Percentiles rank a stretch among this genome's conserved stretches.
Evolutionary conservation across 2,329 filamentous ascomycete genomes (phyloP).

Genomic region (Canariomyces notabilis): DNA sequence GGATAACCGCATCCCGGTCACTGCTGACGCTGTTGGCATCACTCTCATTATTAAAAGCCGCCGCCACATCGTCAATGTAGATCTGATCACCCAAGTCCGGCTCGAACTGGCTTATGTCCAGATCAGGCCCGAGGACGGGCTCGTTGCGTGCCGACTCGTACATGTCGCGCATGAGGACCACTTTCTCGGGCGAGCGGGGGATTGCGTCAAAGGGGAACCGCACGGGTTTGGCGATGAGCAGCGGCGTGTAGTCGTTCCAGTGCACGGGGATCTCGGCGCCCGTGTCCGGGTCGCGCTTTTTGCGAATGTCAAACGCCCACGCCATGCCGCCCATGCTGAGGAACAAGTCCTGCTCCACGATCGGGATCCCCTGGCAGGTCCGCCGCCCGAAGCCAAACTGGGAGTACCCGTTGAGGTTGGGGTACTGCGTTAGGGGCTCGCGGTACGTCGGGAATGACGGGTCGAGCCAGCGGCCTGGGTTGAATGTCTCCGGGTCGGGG

Average conservation of each 20-base stretch:
- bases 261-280: conserved; percentile 33
- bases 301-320: conserved; percentile 25
- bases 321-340: conserved; percentile 27
- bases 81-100: conserved; percentile 8
- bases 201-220: conserved; percentile 36
- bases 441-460: conserved; percentile 26
- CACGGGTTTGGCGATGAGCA: conserved; percentile 41
- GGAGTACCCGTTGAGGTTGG: conserved; percentile 31
- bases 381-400: conserved; percentile 44
- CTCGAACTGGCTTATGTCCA: conserved; percentile 10
- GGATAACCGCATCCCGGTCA: background rate
- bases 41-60: background rate
- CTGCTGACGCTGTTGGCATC: background rate
- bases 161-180: conserved; percentile 30
- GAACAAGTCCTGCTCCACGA: conserved; percentile 28
- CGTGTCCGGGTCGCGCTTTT: conserved; percentile 25
- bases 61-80: background rate
- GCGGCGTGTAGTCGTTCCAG: conserved; percentile 40
- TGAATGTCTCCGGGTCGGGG: conserved; percentile 27
- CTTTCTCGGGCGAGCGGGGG: conserved; percentile 26
- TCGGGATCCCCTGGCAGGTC: conserved; percentile 32
- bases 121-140: conserved; percentile 9
- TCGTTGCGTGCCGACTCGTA: conserved; percentile 21
- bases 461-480: conserved; percentile 28
- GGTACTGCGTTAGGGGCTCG: conserved; percentile 26